Evolutionary conservation across 2,329 filamentous ascomycete genomes (phyloP).

Genomic region (Gaeumannomyces tritici): DNA sequence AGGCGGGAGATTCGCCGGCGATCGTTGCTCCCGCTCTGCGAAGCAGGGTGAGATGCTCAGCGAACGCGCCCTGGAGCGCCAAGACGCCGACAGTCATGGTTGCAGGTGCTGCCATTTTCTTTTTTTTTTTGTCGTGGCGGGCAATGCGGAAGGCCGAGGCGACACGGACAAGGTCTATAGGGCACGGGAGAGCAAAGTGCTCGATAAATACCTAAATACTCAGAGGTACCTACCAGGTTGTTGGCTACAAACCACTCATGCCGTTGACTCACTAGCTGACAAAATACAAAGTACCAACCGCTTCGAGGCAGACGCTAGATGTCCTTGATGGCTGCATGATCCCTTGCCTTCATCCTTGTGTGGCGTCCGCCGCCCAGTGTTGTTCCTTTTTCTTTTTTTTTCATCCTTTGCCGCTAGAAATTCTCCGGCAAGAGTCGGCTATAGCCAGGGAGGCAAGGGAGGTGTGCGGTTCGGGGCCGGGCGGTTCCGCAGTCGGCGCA

Average conservation of each 20-base stretch:
- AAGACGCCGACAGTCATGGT: conserved; percentile 48
- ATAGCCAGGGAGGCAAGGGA: too few relatives aligned
- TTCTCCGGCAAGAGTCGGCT: background rate
- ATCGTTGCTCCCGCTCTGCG: conserved; percentile 46
- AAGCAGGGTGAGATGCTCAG: conserved; percentile 75
- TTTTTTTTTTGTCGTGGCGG: background rate
- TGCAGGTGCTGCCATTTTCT: background rate
- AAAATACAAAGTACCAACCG: too few relatives aligned
- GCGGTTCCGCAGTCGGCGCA: background rate
- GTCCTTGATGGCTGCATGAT: background rate
- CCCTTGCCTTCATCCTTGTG: too few relatives aligned
- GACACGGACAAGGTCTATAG: too few relatives aligned
- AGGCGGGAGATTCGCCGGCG: conserved; percentile 18
- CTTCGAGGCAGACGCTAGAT: background rate
- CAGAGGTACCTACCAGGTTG: too few relatives aligned
- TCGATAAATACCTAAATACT: too few relatives aligned
- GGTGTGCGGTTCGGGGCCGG: too few relatives aligned
- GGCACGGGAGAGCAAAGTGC: too few relatives aligned
- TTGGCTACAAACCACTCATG: too few relatives aligned
- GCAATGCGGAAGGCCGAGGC: too few relatives aligned
- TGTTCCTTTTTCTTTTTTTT: background rate
- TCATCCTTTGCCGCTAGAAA: background rate
- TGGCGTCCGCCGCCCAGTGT: too few relatives aligned
- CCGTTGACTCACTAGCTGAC: too few relatives aligned
- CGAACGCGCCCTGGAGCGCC: conserved; percentile 85